These are phyloP conservation scores for Orbilia blumenaviensis DNA, from an alignment of 2,329 filamentous ascomycete species.

Conservation along the genomic window DNA sequence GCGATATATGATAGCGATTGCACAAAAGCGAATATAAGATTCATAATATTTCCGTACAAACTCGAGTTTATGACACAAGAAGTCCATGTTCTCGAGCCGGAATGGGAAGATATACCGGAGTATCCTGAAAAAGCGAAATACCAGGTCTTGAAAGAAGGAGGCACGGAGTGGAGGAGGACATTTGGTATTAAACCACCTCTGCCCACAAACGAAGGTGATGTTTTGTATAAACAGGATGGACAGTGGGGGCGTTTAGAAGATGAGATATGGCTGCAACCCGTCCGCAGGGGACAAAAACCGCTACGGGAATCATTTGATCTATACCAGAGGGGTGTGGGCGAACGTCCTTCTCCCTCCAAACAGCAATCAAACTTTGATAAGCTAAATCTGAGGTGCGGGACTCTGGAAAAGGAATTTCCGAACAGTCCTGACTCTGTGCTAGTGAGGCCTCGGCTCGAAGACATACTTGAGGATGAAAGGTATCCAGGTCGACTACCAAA, in stretches of 20 bases:
- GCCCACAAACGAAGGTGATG: slow-evolving; percentile 5
- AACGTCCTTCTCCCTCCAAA: neutral
- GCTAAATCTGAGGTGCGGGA: neutral
- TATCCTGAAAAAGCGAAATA: slow-evolving; percentile 2
- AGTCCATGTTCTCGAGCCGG: neutral
- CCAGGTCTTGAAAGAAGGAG: slow-evolving; percentile 9
- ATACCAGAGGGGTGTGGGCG: neutral
- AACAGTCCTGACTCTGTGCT: slow-evolving; percentile 1
- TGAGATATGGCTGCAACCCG: neutral
- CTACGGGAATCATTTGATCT: neutral
- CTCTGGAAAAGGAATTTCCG: neutral
- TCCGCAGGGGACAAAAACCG: neutral
- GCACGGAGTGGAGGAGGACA: neutral
- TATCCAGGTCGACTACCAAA: neutral
- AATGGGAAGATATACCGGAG: neutral
- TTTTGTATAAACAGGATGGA: neutral
- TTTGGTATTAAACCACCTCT: neutral
- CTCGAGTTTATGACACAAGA: neutral
- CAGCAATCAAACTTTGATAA: neutral
- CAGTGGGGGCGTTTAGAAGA: slow-evolving; percentile 3
- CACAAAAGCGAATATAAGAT: neutral
- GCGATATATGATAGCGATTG: slow-evolving; percentile 20
- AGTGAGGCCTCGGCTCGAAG: neutral
- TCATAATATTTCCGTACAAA: slow-evolving; percentile 23
- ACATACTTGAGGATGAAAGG: neutral